A percentile compares a stretch with the other conserved stretches of the same genome.
Evolutionary conservation across 495 filamentous ascomycete species (phyloP).

Genomic region (Parathielavia appendiculata): DNA sequence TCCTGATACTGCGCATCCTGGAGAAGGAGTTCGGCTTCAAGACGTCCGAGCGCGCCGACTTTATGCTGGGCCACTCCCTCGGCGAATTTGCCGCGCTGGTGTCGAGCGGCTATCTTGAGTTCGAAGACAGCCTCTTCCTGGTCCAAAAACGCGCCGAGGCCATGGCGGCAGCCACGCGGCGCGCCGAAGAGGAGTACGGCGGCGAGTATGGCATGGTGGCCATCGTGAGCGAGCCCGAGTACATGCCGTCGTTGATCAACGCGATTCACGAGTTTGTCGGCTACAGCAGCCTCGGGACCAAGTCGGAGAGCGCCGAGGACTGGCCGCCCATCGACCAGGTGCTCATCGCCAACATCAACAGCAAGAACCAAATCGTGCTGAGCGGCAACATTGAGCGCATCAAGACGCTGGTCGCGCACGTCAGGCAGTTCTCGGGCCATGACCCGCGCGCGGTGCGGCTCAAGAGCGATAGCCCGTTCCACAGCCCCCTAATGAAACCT

Average conservation of each 20-base stretch:
- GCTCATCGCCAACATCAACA: slow-evolving; percentile 89
- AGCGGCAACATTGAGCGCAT: slow-evolving; percentile 84
- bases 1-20: slow-evolving; percentile 84
- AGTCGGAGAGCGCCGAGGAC: slow-evolving; percentile 60
- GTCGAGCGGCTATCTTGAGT: slow-evolving; percentile 68
- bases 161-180: slow-evolving; percentile 71
- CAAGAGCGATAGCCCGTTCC: slow-evolving; percentile 88
- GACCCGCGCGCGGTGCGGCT: slow-evolving; percentile 84
- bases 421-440: slow-evolving; percentile 88
- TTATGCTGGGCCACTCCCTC: slow-evolving; percentile 88
- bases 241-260: slow-evolving; percentile 60
- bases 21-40: slow-evolving; percentile 80
- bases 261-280: slow-evolving; percentile 78
- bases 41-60: slow-evolving; percentile 60
- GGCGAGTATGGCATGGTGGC: slow-evolving; percentile 93
- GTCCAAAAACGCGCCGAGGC: slow-evolving; percentile 74
- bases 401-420: slow-evolving; percentile 76
- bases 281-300: slow-evolving; percentile 55
- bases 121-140: slow-evolving; percentile 70
- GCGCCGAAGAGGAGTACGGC: slow-evolving; percentile 56
- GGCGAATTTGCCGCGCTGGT: slow-evolving; percentile 93
- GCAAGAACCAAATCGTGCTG: slow-evolving; percentile 91
- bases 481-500: slow-evolving; percentile 87
- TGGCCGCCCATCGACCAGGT: slow-evolving; percentile 77
- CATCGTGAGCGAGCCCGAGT: slow-evolving; percentile 74